Conservation (phyloP, 2,329 filamentous ascomycete genomes). For the Xylariales sp. region DNA sequence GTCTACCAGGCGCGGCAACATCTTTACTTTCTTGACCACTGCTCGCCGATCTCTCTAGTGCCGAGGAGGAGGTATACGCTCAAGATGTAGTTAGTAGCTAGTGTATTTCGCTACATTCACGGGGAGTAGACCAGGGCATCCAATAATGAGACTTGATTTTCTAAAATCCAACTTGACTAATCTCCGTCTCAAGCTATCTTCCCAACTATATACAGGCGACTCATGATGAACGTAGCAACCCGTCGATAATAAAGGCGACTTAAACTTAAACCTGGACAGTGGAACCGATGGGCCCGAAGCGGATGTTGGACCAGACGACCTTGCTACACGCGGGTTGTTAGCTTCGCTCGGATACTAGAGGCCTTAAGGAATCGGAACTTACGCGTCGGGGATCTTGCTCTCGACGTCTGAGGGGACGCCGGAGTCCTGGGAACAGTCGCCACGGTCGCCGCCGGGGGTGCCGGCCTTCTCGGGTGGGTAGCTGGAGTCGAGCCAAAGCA, state of each 20-base stretch:
- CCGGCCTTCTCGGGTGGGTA: slow-evolving; percentile 56
- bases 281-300: slow-evolving; percentile 60
- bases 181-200: slow-evolving; percentile 3
- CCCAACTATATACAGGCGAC: slow-evolving; percentile 31
- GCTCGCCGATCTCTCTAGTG: no score
- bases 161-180: background rate
- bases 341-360: background rate
- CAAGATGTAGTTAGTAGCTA: no score
- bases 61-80: no score
- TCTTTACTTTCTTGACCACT: no score
- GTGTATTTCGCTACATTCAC: no score
- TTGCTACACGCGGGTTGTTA: slow-evolving; percentile 46
- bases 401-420: slow-evolving; percentile 62
- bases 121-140: no score
- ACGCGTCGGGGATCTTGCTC: slow-evolving; percentile 52
- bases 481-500: slow-evolving; percentile 70
- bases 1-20: no score
- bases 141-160: background rate
- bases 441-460: slow-evolving; percentile 60
- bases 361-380: slow-evolving; percentile 29
- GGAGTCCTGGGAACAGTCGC: slow-evolving; percentile 59
- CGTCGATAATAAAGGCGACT: background rate
- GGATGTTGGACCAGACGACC: slow-evolving; percentile 63
- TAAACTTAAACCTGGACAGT: slow-evolving; percentile 52
- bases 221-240: slow-evolving; percentile 15